Evolutionary conservation across 1,284 basidiomycete genomes (phyloP).

Genomic region (Ceratobasidium sp.): DNA sequence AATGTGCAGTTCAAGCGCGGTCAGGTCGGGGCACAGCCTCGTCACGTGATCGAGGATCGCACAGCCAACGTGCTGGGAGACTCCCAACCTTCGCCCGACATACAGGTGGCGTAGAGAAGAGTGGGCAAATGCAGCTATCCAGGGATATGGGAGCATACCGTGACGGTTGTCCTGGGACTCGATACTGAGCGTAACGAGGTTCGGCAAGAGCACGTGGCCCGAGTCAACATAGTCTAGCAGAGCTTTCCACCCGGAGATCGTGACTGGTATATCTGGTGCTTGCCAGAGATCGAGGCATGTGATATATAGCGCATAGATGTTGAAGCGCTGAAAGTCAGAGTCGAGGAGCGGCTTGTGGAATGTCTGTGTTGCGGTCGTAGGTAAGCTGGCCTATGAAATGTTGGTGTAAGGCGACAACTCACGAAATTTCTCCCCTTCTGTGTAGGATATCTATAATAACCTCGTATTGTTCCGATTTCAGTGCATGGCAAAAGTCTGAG

Average conservation of each 20-base stretch:
- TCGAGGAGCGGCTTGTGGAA: slow-evolving; percentile 3
- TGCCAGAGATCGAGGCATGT: background rate
- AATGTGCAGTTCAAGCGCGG: slow-evolving; percentile 6
- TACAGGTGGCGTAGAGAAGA: background rate
- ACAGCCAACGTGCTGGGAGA: background rate
- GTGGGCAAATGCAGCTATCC: slow-evolving; percentile 1
- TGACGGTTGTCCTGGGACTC: background rate
- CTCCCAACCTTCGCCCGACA: background rate
- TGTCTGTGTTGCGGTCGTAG: background rate
- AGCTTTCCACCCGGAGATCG: background rate
- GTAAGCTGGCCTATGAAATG: background rate
- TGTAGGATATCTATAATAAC: background rate
- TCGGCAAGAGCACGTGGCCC: slow-evolving; percentile 11
- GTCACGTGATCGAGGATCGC: slow-evolving; percentile 8
- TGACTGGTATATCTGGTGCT: background rate
- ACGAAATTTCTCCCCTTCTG: background rate
- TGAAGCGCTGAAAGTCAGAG: slow-evolving; percentile 14
- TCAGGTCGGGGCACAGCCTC: slow-evolving; percentile 8
- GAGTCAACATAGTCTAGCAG: slow-evolving; percentile 3
- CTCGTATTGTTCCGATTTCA: background rate
- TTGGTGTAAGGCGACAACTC: background rate
- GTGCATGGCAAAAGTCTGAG: slow-evolving; percentile 15
- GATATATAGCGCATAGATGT: slow-evolving; percentile 14
- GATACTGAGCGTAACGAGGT: background rate
- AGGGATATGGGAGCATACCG: slow-evolving; percentile 10